Evolutionary conservation across 768 basidiomycete species (phyloP), one percentile per base, ranked within the genome.

Genomic region (Candolleomyces eurysporus): DNA sequence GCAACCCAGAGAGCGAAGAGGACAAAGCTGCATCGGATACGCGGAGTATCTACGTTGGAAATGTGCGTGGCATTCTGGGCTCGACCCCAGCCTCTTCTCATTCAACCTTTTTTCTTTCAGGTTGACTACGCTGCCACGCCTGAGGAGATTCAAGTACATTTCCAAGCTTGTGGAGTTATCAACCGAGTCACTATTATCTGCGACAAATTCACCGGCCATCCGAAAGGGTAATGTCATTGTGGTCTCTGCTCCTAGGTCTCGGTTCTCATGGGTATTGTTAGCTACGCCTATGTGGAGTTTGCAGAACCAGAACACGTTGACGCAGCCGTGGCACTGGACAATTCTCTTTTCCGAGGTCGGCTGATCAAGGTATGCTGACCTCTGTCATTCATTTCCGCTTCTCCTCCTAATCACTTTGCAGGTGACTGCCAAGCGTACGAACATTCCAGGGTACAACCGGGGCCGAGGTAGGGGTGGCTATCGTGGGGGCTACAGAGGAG

Each of bases 201-300:
- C 75, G 97, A 99, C 84, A 98, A 98, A 79, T 98, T 96, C 76
- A 98, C 96, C 22, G 97, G 97, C 52, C 96, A 98, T 78, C 96
- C 97, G 51, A 98, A 98, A 86, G 97, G 97, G 95, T 95, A 65
- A 55, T 71, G 65, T 3, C 8, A 32, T 14, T 14, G 46, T 9
- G 49, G 58, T 39, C 52, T 49, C 46, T 30, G 4, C 52, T 48
- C 30, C 31, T 22, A 22, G 26, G 26, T 26, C 26, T 26, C n/a
- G 58, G 54, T 50, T 46, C 48, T 61, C 32, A 59, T 60, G 21
- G 14, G 13, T 17, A 52, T 58, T 53, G 52, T 30, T 67, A 98
- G 96, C 55, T 99, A 91, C 78, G 96, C 96, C 57, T 99, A 99
- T 78, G 96, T 99, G 48, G 97, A 99, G 74, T 99, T 99, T 73